Base-by-base conservation (phyloP, 345 rosid species). In the Garcia nutans region DNA sequence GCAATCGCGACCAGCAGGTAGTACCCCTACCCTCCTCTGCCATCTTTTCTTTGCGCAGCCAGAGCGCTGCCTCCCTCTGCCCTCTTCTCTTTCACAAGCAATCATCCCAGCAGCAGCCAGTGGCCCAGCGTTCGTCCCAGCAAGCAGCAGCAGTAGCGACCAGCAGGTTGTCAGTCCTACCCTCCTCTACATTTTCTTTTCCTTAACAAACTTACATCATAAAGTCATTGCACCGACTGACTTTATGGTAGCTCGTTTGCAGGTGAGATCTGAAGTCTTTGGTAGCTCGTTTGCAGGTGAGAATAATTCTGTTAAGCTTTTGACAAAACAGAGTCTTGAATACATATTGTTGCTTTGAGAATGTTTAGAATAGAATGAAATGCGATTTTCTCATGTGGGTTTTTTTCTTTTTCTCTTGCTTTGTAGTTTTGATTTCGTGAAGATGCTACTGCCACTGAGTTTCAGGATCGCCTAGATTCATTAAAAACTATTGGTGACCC, bases 381-480 rank as follows among this genome's bases (percentile, higher is more conserved):
- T 72, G 33, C 65, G 23, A 49, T 73, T 45, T 73, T 67, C 66
- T 71, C 72, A 65, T 42, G 23, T 65, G 80, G 73, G 76, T 47
- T 56, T 22, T 20, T 55, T 19, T 50, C 0, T 57, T 56, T 74
- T 62, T 22, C 47, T 76, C 22, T 71, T 33, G 57, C 31, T 68
- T 59, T 19, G n/a, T 49, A n/a, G 26, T 67, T 45, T 56, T 47
- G 41, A 24, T 57, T 62, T 75, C 26, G 98, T 20, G 99, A 91
- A 72, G 98, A 96, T 88, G 97, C 97, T 68, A 82, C 87, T 54
- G 98, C 96, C 37, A 72, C 83, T 22, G 89, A 90, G 89, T 96
- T 91, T 74, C 84, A 89, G 81, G 87, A 88, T 54, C 86, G 78
- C 66, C 86, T 96, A 70, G 93, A 89, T 85, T 86, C 80, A 20